Evolutionary conservation across 805 yeast species (phyloP), one percentile per base, ranked within the genome.

Genomic region (Hanseniaspora singularis): DNA sequence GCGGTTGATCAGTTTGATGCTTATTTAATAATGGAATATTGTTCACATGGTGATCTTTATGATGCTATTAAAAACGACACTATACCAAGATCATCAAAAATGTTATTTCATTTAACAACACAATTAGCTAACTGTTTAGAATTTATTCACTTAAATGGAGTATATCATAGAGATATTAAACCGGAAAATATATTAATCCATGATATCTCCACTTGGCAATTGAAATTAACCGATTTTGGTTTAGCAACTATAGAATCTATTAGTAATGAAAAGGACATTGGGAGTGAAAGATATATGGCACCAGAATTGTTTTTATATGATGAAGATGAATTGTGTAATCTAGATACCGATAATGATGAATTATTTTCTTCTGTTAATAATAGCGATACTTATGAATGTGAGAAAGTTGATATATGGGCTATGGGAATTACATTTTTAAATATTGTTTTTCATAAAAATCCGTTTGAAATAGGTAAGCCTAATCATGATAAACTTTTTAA

Each of bases 251-350:
- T 62, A 6, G 57, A 61, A 27, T 65, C 66, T 39, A 63, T 65
- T 38, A 78, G 84, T 55, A 64, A 74, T 30, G 87, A 85, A 57
- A 82, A 86, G 60, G 94, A 84, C 51, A 82, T 85, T 50, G 96
- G 96, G 20, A 76, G 85, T 46, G 95, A 85, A 63, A 71, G 94
- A 51, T 87, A 87, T 63, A 87, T 87, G 96, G 94, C 96, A 0
- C 96, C 96, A 1, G 96, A 87, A 59, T 64, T 86, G 49, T 79
- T 86, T 58, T 33, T 32, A n/a, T 40, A 40, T 18, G 38, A 40
- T 10, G 94, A 86, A 44, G 54, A 58, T 7, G 62, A 63, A 54
- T 50, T 61, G 32, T 14, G 16, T 10, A 30, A 39, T 4, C 11
- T 40, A n/a, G 37, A 32, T 16, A 30, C 33, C 23, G 65, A 62